Percentiles rank a stretch among this genome's conserved stretches.
phyloP scores from a whole-genome alignment of 768 basidiomycete species.

The Suillus paluster region DNA sequence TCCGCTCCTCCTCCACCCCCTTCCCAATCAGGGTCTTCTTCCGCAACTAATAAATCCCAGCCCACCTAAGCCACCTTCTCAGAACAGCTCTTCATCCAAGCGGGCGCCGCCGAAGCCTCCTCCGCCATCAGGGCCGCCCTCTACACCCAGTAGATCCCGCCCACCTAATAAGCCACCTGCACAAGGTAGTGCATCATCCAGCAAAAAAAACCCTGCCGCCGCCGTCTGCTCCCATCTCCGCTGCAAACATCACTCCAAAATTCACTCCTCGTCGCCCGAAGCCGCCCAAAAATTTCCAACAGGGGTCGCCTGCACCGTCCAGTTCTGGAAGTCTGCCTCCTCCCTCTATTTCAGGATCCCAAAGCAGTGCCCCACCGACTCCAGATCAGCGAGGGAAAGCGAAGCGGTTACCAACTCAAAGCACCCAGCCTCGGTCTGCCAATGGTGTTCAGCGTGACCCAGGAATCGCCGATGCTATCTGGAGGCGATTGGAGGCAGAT shows the following conservation, averaged over 20 bases:
- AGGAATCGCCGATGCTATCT: slow-evolving; percentile 56
- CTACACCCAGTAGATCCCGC: slow-evolving; percentile 5
- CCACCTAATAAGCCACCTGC: not conserved
- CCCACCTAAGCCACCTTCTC: slow-evolving; percentile 20
- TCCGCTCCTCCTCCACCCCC: slow-evolving; percentile 28
- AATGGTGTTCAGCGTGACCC: slow-evolving; percentile 42
- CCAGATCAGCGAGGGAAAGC: slow-evolving; percentile 2
- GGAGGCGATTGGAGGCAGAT: slow-evolving; percentile 52
- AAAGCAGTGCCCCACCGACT: not conserved
- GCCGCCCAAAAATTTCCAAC: not conserved
- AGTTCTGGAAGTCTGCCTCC: not conserved
- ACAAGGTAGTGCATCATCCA: too few relatives aligned
- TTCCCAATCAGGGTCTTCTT: slow-evolving; percentile 17
- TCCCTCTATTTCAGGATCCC: not conserved
- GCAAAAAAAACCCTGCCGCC: slow-evolving; percentile 9
- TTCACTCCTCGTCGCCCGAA: not conserved
- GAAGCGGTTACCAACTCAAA: not conserved
- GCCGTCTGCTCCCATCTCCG: slow-evolving; percentile 9
- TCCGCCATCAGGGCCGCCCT: slow-evolving; percentile 1
- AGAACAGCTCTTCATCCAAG: slow-evolving; percentile 8
- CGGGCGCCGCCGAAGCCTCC: slow-evolving; percentile 21
- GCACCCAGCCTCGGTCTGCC: not conserved
- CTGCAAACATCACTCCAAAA: not conserved
- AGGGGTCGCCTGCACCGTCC: not conserved
- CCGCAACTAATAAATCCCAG: slow-evolving; percentile 16